Evolutionary conservation across 2,329 filamentous ascomycete species (phyloP).

Genomic region (Dactylellina haptotyla): DNA sequence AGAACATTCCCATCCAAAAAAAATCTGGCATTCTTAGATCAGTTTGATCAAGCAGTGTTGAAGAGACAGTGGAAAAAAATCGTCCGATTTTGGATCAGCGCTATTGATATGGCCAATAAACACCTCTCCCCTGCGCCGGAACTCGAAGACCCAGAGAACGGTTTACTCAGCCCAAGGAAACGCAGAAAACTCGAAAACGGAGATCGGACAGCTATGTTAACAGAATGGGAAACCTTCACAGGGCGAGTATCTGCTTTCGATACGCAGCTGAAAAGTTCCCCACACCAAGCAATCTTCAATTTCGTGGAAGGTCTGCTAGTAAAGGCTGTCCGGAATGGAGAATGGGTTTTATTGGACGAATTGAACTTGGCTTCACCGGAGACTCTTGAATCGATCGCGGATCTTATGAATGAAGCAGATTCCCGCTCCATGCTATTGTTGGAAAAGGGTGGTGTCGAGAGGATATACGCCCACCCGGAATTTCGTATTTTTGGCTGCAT

Average conservation of each 20-base stretch:
- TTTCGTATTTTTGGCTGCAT: constrained; percentile 98
- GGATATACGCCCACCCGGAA: constrained; percentile 86
- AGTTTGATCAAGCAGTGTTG: constrained; percentile 79
- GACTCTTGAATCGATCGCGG: constrained; percentile 90
- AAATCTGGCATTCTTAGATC: constrained; percentile 86
- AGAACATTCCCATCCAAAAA: constrained; percentile 87
- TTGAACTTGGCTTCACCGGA: constrained; percentile 96
- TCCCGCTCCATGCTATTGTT: constrained; percentile 86
- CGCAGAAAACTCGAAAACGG: constrained; percentile 72
- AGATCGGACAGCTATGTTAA: constrained; percentile 68
- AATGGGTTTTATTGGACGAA: constrained; percentile 97
- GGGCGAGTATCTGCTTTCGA: constrained; percentile 67
- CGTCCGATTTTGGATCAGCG: constrained; percentile 86
- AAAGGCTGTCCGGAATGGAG: constrained; percentile 92
- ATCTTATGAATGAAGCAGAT: constrained; percentile 80
- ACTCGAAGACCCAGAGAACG: constrained; percentile 62
- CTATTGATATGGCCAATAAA: constrained; percentile 83
- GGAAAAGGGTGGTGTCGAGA: constrained; percentile 91
- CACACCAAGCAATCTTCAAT: constrained; percentile 69
- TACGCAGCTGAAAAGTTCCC: constrained; percentile 73
- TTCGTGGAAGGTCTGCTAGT: constrained; percentile 97
- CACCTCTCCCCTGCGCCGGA: constrained; percentile 70
- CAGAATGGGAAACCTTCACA: constrained; percentile 83
- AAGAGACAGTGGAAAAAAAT: constrained; percentile 88
- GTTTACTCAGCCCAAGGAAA: constrained; percentile 69